These are phyloP conservation scores for Neoarthrinium moseri DNA, from an alignment of 2,329 filamentous ascomycete species.

Conservation along the genomic window DNA sequence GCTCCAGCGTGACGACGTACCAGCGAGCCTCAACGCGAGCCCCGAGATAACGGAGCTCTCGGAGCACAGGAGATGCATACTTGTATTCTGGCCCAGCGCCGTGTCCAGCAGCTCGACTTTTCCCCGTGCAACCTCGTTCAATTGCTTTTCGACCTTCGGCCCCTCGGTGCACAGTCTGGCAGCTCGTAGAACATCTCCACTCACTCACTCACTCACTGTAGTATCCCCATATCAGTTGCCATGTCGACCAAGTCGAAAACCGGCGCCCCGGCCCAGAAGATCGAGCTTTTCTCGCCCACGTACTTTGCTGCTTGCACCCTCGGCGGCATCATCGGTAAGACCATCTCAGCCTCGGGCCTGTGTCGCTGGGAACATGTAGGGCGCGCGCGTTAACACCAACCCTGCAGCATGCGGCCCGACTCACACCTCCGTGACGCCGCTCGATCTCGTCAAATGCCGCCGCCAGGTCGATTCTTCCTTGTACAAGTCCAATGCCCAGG, in stretches of 20 bases:
- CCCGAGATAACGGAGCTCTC: conserved; percentile 8
- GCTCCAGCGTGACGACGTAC: background rate
- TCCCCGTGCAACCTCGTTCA: too few relatives aligned
- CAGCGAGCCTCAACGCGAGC: conserved; percentile 1
- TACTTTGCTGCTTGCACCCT: conserved; percentile 13
- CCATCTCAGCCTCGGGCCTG: too few relatives aligned
- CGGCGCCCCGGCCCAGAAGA: conserved; percentile 1
- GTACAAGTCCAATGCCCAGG: conserved; percentile 80
- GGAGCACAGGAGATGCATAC: background rate
- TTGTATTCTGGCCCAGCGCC: too few relatives aligned
- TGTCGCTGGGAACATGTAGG: background rate
- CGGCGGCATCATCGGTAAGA: conserved; percentile 13
- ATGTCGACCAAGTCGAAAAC: conserved; percentile 7
- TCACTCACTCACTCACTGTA: too few relatives aligned
- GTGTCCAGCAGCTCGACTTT: too few relatives aligned
- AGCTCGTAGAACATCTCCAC: too few relatives aligned
- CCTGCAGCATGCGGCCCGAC: conserved; percentile 11
- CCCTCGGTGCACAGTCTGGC: too few relatives aligned
- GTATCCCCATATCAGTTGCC: too few relatives aligned
- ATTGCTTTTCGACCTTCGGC: too few relatives aligned
- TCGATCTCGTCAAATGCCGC: conserved; percentile 85
- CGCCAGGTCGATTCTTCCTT: conserved; percentile 80
- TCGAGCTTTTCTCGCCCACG: conserved; percentile 12
- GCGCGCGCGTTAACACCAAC: too few relatives aligned
- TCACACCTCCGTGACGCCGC: conserved; percentile 40